Conservation (phyloP, 2,329 filamentous ascomycete species). For the Nannizziopsis arthrosporioides region DNA sequence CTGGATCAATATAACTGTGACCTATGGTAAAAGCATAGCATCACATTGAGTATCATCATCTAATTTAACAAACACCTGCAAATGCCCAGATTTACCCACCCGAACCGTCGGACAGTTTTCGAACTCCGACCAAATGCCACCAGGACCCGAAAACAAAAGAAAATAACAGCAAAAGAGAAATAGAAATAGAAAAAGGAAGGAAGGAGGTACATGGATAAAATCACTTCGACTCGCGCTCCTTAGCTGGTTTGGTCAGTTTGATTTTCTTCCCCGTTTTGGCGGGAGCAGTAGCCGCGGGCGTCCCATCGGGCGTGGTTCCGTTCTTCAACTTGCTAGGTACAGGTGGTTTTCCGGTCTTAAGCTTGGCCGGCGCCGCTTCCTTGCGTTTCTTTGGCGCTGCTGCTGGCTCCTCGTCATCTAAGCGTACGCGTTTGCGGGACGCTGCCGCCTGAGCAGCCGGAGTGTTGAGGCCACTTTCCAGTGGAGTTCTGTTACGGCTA, state of each 20-base stretch:
- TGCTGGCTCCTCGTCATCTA: slow-evolving; percentile 12
- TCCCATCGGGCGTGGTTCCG: slow-evolving; percentile 29
- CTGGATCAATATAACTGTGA: too few species aligned
- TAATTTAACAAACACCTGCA: too few species aligned
- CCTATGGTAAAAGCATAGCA: too few species aligned
- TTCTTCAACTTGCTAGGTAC: slow-evolving; percentile 32
- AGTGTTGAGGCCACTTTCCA: slow-evolving; percentile 29
- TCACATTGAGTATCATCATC: too few species aligned
- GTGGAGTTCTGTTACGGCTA: slow-evolving; percentile 33
- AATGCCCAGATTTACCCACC: background rate
- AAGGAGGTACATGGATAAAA: background rate
- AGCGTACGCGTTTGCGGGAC: slow-evolving; percentile 20
- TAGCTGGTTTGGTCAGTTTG: slow-evolving; percentile 7
- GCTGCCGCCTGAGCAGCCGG: background rate
- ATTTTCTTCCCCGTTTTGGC: slow-evolving; percentile 3
- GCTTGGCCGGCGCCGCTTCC: slow-evolving; percentile 20
- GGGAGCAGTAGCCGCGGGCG: background rate
- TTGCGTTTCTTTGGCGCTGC: slow-evolving; percentile 12
- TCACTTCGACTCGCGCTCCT: slow-evolving; percentile 7
- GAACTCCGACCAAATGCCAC: too few species aligned
- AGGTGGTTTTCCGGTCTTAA: slow-evolving; percentile 29
- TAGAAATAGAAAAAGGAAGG: background rate
- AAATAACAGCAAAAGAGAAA: background rate
- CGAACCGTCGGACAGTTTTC: background rate
- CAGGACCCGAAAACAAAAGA: background rate